These are phyloP conservation scores for Petunia hybrid DNA, from an alignment of 305 asterid species.

Conservation along the genomic window DNA sequence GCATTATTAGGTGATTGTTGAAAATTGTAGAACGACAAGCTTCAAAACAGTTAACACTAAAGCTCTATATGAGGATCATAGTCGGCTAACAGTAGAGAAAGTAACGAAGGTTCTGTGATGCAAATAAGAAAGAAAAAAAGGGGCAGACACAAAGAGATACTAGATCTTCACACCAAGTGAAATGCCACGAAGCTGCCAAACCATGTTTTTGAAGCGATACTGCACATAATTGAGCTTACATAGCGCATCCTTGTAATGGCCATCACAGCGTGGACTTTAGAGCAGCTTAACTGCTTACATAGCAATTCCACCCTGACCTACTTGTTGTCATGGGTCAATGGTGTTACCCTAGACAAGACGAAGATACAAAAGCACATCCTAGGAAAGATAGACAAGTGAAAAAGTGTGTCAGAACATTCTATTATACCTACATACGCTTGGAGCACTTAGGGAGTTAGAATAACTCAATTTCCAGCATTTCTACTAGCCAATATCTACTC, in stretches of 20 bases:
- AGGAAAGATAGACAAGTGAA: conserved; percentile 20
- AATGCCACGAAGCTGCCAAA: conserved; percentile 24
- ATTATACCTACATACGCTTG: background rate
- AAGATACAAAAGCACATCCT: conserved; percentile 13
- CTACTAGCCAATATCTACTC: background rate
- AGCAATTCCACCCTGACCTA: background rate
- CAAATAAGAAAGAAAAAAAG: background rate
- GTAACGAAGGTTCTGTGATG: background rate
- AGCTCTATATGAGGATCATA: background rate
- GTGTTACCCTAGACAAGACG: background rate
- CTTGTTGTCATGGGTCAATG: background rate
- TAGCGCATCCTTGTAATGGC: background rate
- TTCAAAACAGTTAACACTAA: background rate
- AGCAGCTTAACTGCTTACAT: background rate
- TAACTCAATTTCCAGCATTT: conserved; percentile 8
- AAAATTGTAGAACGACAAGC: conserved; percentile 1
- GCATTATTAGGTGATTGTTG: background rate
- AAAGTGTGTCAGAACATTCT: background rate
- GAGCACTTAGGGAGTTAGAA: background rate
- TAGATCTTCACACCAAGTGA: background rate
- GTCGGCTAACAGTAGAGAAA: background rate
- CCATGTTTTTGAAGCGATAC: background rate
- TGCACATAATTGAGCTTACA: background rate
- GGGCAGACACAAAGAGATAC: background rate
- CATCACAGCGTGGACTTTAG: background rate